A percentile compares a stretch with the other conserved stretches of the same genome.
Conservation (phyloP, 306 rosid species). For the Trifolium pratense region DNA sequence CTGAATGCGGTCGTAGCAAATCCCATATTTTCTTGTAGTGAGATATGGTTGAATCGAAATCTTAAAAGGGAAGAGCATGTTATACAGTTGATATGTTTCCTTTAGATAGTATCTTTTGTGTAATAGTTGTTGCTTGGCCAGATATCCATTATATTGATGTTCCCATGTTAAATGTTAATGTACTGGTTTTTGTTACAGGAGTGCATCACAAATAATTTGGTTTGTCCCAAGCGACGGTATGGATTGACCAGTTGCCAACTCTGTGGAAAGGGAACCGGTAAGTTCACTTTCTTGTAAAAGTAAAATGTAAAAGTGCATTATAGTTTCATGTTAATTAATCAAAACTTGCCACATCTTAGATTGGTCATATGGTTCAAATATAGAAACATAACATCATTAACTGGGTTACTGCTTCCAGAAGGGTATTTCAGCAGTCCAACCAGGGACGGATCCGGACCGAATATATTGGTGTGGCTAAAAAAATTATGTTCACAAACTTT, state of each 20-base stretch:
- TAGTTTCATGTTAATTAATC: too few relatives aligned
- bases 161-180: slow-evolving; percentile 28
- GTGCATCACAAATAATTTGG: slow-evolving; percentile 91
- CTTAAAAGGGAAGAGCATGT: slow-evolving; percentile 17
- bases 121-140: slow-evolving; percentile 21
- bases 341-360: too few relatives aligned
- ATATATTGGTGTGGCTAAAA: too few relatives aligned
- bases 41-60: slow-evolving; percentile 24
- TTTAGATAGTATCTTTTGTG: slow-evolving; percentile 31
- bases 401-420: slow-evolving; percentile 42
- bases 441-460: too few relatives aligned
- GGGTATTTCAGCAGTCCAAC: not conserved
- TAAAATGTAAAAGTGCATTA: too few relatives aligned
- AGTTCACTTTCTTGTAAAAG: too few relatives aligned
- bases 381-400: too few relatives aligned
- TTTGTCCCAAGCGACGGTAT: slow-evolving; percentile 98
- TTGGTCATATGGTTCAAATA: too few relatives aligned
- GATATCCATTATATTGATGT: slow-evolving; percentile 23
- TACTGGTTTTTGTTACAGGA: slow-evolving; percentile 23
- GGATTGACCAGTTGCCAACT: slow-evolving; percentile 76
- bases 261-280: too few relatives aligned
- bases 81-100: slow-evolving; percentile 14
- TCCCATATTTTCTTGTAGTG: too few relatives aligned
- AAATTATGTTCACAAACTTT: too few relatives aligned
- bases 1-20: too few relatives aligned